Base-by-base conservation (phyloP, 1,139 yeast species). In the Suhomyces atakaporum region DNA sequence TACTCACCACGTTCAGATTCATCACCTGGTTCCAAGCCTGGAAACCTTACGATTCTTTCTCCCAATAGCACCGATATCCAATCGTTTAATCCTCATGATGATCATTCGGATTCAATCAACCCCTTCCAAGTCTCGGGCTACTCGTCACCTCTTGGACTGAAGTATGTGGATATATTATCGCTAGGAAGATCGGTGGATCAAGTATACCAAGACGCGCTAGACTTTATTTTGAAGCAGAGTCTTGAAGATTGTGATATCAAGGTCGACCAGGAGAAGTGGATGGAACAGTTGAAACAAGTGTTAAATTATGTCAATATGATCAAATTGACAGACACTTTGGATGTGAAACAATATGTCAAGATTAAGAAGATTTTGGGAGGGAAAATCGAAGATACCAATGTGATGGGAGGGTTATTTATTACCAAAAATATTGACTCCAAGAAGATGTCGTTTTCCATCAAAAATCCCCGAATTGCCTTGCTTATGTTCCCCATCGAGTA, bases 401-500 rank as follows among this genome's bases (percentile, higher is more conserved):
- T 79, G 29, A 60, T 90, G 11, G 81, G 85, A 52, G 99, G 98
- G 1, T 63, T 88, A 5, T 84, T 87, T 9, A 88, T 90, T 60
- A 85, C 97, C 0, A 89, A 90, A 47, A 79, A 83, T 21, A 67
- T 90, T 26, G 95, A 96, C n/a, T 69, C 86, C 28, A 87, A 83
- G 52, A 61, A 75, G 3, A 94, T 94, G 98, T 77, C 88, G 0
- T 61, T 78, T 4, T 55, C 57, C 8, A 69, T 94, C 6, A 52
- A 57, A 1, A 73, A 76, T 33, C 97, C 99, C 0, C 75, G 82
- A 39, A 84, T 94, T 29, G 80, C 94, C 38, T 68, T 94, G 21
- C 73, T 94, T 8, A 84, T 89, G 72, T 92, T 94, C 51, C 96
- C 97, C 0, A 67, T 94, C 18, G 97, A 90, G 54, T 92, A 89